Conservation (phyloP, 148 eudicot species). For the Chenopodium formosanum region DNA sequence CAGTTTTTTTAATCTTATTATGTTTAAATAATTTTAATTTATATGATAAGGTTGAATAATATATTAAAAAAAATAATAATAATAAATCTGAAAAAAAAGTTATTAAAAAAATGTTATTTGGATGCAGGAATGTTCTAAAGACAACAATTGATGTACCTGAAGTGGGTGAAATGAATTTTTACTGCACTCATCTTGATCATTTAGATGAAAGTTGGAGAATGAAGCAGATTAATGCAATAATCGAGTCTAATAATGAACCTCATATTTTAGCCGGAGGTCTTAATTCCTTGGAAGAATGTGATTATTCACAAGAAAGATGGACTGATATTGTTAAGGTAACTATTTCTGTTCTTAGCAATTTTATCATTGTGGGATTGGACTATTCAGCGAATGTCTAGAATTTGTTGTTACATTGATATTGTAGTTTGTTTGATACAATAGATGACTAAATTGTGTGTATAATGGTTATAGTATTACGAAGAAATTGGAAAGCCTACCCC, state of each 20-base stretch:
- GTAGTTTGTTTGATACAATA: too few species aligned
- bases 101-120: neutral
- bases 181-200: slow-evolving; percentile 89
- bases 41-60: neutral
- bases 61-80: neutral
- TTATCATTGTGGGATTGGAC: neutral
- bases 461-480: slow-evolving; percentile 66
- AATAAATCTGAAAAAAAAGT: neutral
- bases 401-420: too few species aligned
- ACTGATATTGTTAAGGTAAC: slow-evolving; percentile 84
- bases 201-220: slow-evolving; percentile 92
- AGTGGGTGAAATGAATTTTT: slow-evolving; percentile 73
- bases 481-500: slow-evolving; percentile 92
- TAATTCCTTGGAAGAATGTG: slow-evolving; percentile 78
- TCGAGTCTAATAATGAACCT: slow-evolving; percentile 65
- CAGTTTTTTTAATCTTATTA: neutral
- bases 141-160: slow-evolving; percentile 79
- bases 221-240: slow-evolving; percentile 88
- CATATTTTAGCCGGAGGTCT: slow-evolving; percentile 94
- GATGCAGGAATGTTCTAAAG: slow-evolving; percentile 81
- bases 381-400: too few species aligned
- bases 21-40: neutral
- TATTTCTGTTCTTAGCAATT: too few species aligned
- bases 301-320: slow-evolving; percentile 96
- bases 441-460: neutral